Evolutionary conservation across 2,329 filamentous ascomycete genomes (phyloP).

Genomic region (Mycosphaerella sp.): DNA sequence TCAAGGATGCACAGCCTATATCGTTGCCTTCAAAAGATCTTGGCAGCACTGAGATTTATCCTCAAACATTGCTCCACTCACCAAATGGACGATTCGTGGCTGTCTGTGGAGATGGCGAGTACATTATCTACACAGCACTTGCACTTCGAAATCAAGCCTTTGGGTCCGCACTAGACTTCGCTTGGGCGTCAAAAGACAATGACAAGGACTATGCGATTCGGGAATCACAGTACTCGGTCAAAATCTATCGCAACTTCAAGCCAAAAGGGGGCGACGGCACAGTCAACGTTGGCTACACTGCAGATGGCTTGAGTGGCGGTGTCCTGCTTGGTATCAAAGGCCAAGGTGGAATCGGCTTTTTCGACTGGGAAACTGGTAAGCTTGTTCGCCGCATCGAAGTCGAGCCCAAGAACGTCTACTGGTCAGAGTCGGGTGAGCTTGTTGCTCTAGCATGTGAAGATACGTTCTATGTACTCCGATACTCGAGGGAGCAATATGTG

Average conservation of each 20-base stretch:
- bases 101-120: conserved; percentile 92
- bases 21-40: conserved; percentile 87
- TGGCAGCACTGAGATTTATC: conserved; percentile 93
- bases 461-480: conserved; percentile 88
- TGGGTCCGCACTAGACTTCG: conserved; percentile 90
- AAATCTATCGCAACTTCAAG: conserved; percentile 96
- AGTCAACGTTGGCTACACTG: conserved; percentile 90
- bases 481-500: conserved; percentile 80
- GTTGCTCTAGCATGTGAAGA: conserved; percentile 91
- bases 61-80: conserved; percentile 90
- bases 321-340: conserved; percentile 90
- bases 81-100: conserved; percentile 88
- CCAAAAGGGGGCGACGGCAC: conserved; percentile 68
- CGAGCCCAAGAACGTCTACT: conserved; percentile 70
- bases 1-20: conserved; percentile 87
- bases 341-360: conserved; percentile 89
- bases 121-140: conserved; percentile 96
- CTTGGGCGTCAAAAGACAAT: conserved; percentile 94
- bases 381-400: conserved; percentile 89
- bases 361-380: conserved; percentile 87
- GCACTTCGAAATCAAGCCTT: conserved; percentile 98
- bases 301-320: conserved; percentile 83
- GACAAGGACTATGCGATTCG: conserved; percentile 98
- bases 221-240: conserved; percentile 88
- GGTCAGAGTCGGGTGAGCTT: conserved; percentile 93